phyloP scores from a whole-genome alignment of 441 rosid species.

The Dalechampia spathulata region DNA sequence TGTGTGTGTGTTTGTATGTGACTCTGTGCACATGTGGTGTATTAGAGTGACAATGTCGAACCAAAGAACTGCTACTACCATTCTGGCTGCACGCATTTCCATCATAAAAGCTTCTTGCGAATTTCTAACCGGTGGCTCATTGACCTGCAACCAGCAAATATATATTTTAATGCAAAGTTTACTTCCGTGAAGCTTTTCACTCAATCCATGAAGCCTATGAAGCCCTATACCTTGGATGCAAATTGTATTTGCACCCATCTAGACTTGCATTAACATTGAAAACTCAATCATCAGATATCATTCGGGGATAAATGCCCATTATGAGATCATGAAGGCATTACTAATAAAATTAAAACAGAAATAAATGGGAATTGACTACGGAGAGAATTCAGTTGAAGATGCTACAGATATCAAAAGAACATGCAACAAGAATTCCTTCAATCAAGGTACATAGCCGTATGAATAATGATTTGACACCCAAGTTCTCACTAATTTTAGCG shows the following conservation, averaged over 20 bases:
- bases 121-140: constrained; percentile 70
- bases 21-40: too few relatives aligned
- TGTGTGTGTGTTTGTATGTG: neutral
- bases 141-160: constrained; percentile 40
- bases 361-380: too few relatives aligned
- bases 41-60: too few relatives aligned
- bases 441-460: neutral
- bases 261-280: neutral
- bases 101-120: constrained; percentile 88
- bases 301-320: neutral
- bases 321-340: neutral
- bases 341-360: too few relatives aligned
- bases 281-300: neutral
- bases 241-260: neutral
- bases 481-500: too few relatives aligned
- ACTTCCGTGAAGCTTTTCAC: too few relatives aligned
- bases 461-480: too few relatives aligned
- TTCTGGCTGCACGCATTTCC: constrained; percentile 92
- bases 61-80: constrained; percentile 34
- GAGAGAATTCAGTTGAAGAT: neutral
- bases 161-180: neutral
- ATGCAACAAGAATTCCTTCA: neutral
- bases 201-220: too few relatives aligned
- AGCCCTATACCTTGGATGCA: neutral
- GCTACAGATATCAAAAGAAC: neutral